phyloP scores from a whole-genome alignment of 768 basidiomycete genomes.

The Rhodotorula graminis region DNA sequence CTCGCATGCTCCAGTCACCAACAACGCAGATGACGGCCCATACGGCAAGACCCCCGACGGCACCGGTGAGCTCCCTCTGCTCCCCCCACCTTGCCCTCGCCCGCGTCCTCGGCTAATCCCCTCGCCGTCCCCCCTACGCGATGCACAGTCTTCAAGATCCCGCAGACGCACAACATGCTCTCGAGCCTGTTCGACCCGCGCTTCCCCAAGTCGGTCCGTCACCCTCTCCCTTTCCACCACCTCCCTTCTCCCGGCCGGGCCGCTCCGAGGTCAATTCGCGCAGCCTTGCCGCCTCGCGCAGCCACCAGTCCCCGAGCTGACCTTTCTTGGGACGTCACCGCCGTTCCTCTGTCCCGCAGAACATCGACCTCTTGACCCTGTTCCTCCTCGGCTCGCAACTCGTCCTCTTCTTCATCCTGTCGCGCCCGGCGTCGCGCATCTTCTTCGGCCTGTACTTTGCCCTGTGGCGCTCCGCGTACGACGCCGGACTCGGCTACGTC shows the following conservation, averaged over 20 bases:
- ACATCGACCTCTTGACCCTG: conserved; percentile 81
- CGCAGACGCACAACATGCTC: conserved; percentile 83
- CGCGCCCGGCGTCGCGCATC: conserved; percentile 54
- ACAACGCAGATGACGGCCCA: conserved; percentile 57
- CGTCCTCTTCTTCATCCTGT: conserved; percentile 62
- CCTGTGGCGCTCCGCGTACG: conserved; percentile 88
- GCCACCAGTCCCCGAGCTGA: background rate
- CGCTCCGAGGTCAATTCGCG: too few species aligned
- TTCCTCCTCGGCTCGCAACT: conserved; percentile 71
- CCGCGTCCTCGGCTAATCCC: background rate
- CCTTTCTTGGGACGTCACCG: too few species aligned
- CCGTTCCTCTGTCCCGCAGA: conserved; percentile 44
- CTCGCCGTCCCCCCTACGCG: too few species aligned
- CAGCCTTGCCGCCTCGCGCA: too few species aligned
- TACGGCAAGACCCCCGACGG: conserved; percentile 69
- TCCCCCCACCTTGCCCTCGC: background rate
- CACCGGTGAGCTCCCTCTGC: conserved; percentile 9
- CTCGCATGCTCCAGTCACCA: too few species aligned
- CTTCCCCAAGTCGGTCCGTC: conserved; percentile 63
- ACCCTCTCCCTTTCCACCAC: conserved; percentile 42
- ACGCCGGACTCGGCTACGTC: conserved; percentile 88
- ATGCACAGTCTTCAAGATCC: conserved; percentile 78
- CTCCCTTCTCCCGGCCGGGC: too few species aligned
- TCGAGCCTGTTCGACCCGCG: conserved; percentile 77
- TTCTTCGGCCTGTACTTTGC: conserved; percentile 88